Evolutionary conservation across 441 rosid genomes (phyloP), one percentile per base, ranked within the genome.

Genomic region (Arabidopsis lyrata): DNA sequence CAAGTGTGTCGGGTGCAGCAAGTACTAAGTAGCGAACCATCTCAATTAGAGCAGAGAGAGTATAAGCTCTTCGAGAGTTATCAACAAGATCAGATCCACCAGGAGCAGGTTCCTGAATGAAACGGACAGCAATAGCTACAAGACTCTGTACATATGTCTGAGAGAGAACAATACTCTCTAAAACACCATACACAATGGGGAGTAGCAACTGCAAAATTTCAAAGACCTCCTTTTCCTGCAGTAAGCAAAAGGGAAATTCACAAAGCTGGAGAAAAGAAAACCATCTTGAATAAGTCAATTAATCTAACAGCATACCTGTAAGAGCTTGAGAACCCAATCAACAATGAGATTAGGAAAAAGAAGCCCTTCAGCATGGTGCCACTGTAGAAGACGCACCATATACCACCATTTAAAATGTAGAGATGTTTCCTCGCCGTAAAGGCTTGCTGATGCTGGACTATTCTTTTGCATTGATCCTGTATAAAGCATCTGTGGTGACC

Each of bases 1-100:
- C 97, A 86, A 94, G 94, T 58, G 99, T 86, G 82, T 96, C 97
- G 3, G 99, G 99, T 29, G 90, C 95, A 83, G 96, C 97, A 70
- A 89, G 85, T 70, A 94, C 86, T 87, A 96, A 82, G 79, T 92
- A 96, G 54, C 90, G 90, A 78, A 96, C 87, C 98, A 96, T 88
- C 86, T 96, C 99, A 77, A 82, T 81, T 56, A 94, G 65, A 24
- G 99, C 99, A 82, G 97, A 88, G 59, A 83, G 86, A 61, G 97
- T 90, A 78, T 94, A 96, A 16, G 97, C 97, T 82, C 97, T 87
- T 67, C 97, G 88, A 56, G 99, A 96, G 86, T 96, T 94, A 86
- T 94, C 97, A 60, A 87, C 97, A 61, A 92, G 86, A 87, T 92
- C 95, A 27, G 97, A 91, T 80, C 99, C 97, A 65, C 95, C 97